A percentile compares a stretch with the other conserved stretches of the same genome.
These are phyloP conservation scores for Ilyonectria sp. DNA, from an alignment of 2,329 filamentous ascomycete genomes.

Conservation along the genomic window DNA sequence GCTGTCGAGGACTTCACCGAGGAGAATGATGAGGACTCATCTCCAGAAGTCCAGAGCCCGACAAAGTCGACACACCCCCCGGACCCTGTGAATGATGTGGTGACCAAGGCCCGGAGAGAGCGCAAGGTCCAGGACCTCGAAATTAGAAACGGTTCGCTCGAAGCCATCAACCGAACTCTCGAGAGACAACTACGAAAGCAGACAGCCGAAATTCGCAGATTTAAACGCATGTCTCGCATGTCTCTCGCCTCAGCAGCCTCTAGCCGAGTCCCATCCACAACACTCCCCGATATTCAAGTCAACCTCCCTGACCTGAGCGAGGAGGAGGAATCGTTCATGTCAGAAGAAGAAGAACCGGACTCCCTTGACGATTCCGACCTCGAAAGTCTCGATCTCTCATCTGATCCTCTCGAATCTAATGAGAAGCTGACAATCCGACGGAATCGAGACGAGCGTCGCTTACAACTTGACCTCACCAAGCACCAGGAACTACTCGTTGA, in stretches of 20 bases:
- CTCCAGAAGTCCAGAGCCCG: conserved; percentile 66
- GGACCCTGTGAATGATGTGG: conserved; percentile 80
- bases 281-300: conserved; percentile 58
- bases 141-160: conserved; percentile 94
- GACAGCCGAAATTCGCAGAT: conserved; percentile 88
- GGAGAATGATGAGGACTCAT: conserved; percentile 50
- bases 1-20: conserved; percentile 66
- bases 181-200: conserved; percentile 95
- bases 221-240: conserved; percentile 84
- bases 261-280: conserved; percentile 61
- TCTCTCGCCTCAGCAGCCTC: conserved; percentile 67
- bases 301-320: conserved; percentile 66
- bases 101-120: conserved; percentile 90
- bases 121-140: conserved; percentile 96
- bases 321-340: conserved; percentile 55
- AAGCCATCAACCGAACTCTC: conserved; percentile 94
- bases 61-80: conserved; percentile 69
- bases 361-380: conserved; percentile 68
- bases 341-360: conserved; percentile 62
- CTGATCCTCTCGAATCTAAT: conserved; percentile 58
- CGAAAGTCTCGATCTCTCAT: conserved; percentile 58
- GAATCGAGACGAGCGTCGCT: conserved; percentile 83
- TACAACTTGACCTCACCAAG: conserved; percentile 88
- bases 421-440: conserved; percentile 61
- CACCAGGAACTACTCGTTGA: conserved; percentile 92